A percentile compares a stretch with the other conserved stretches of the same genome.
Evolutionary conservation across 208 protist species (phyloP).

Genomic region (Leishmania arabica): DNA sequence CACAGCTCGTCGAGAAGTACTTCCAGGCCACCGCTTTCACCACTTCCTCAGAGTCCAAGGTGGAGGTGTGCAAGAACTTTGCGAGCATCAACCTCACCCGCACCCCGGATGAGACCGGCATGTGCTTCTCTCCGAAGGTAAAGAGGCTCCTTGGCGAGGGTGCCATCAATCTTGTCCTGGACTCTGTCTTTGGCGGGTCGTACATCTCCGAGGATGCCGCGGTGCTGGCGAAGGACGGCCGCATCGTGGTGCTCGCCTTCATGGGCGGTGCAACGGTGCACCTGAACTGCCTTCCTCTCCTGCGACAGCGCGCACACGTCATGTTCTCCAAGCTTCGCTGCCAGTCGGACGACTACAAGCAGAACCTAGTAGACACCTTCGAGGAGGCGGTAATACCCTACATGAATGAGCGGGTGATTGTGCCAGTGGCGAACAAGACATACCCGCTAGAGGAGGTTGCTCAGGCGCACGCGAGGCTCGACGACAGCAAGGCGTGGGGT

Average conservation of each 20-base stretch:
- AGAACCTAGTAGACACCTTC: slow-evolving; percentile 54
- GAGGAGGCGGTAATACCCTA: slow-evolving; percentile 62
- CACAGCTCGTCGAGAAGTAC: slow-evolving; percentile 85
- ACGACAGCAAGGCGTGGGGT: slow-evolving; percentile 59
- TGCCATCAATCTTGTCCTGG: slow-evolving; percentile 71
- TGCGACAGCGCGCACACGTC: slow-evolving; percentile 62
- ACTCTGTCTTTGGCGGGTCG: slow-evolving; percentile 75
- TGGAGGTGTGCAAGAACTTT: slow-evolving; percentile 76
- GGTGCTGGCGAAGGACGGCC: slow-evolving; percentile 70
- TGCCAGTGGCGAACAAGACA: slow-evolving; percentile 66
- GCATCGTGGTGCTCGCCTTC: slow-evolving; percentile 67
- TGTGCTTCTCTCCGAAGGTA: slow-evolving; percentile 74
- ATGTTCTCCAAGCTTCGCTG: slow-evolving; percentile 79
- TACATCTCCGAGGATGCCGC: slow-evolving; percentile 69
- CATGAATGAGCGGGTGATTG: slow-evolving; percentile 52
- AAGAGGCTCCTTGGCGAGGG: slow-evolving; percentile 47
- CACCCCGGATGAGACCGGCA: slow-evolving; percentile 63
- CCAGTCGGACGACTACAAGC: slow-evolving; percentile 61
- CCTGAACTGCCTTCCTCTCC: slow-evolving; percentile 64
- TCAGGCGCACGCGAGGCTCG: slow-evolving; percentile 59
- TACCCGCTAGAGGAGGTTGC: slow-evolving; percentile 70
- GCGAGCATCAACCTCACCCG: slow-evolving; percentile 56
- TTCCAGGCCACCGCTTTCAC: slow-evolving; percentile 69
- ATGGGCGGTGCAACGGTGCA: slow-evolving; percentile 62
- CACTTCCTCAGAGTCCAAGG: slow-evolving; percentile 66